Evolutionary conservation across 768 basidiomycete species (phyloP), one percentile per base, ranked within the genome.

Genomic region (Suillus subalutaceus): DNA sequence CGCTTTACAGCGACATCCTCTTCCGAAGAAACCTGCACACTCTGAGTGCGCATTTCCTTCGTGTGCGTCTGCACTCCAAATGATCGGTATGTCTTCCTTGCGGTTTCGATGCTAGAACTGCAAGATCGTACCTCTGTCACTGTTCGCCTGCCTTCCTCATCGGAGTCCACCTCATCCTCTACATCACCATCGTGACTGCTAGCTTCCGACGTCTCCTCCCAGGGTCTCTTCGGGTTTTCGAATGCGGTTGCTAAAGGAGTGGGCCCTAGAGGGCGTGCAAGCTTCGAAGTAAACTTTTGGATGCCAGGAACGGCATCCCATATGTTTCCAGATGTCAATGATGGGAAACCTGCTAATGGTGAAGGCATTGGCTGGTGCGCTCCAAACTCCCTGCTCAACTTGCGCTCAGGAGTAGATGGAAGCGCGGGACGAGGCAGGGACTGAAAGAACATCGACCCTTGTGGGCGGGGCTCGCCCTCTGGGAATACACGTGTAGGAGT

Each of bases 251-350:
- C 82, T 6, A 81, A 79, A 58, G 85, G 73, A 41, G 68, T 69
- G 7, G 74, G 72, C 26, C 80, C 76, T 20, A 79, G 79, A n/a
- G 88, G 84, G 63, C 86, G 81, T 43, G 84, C 85, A 40, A 89
- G 78, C 67, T 82, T 82, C 16, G 85, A 82, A 1, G 90, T 90
- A 76, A 96, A 94, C 66, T 83, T 85, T 69, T 91, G 88, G 65
- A 95, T 94, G 67, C 88, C 88, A 8, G 93, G 91, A 30, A 92
- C 87, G 46, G 74, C 80, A 72, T 98, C 96, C 93, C 94, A 95
- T 2, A 91, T 92, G 77, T 97, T 94, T 7, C 84, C 79, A 76
- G 92, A 94, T 18, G 82, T 81, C 66, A 93, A 79, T 16, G 84
- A 80, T 9, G 91, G 89, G 38, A 89, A 81, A 4, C 87, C 87